Base-by-base conservation (phyloP, 1,284 basidiomycete species). In the Heliocybe sulcata region DNA sequence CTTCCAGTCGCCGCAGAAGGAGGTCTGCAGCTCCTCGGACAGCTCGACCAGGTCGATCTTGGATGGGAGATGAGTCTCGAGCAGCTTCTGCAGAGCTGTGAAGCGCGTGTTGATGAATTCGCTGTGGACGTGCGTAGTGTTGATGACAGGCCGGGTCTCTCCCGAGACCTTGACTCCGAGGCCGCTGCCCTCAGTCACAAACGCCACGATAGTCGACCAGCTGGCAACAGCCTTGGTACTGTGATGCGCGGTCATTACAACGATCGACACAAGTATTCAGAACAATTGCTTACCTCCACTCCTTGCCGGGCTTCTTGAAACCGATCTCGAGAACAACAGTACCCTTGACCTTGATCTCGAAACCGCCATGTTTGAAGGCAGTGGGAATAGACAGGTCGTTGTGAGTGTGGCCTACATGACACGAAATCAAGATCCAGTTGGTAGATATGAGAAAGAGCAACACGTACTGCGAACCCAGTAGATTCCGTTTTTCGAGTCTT, bases 1-100 rank as follows among this genome's bases (percentile, higher is more conserved):
- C 26, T 64, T 57, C 67, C 67, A 71, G 9, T 57, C 56, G 52
- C 66, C 67, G 53, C 67, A 64, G 58, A 71, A 65, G 38, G 56
- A 58, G n/a, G 31, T 3, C 45, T 59, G 58, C 53, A 70, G 60
- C 57, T 68, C 63, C 11, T 53, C 45, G 20, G 66, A 52, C 35
- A 67, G 58, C 35, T 47, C 59, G 8, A 55, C 54, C 27, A 68
- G 58, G 55, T 65, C 61, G 52, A 68, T 57, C 27, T 58, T 54
- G 20, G 52, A 27, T 2, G 65, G 61, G 53, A 69, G 60, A 29
- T 63, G 55, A 23, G 54, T 50, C 50, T 57, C 47, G 48, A 68
- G 62, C 31, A 61, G 58, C n/a, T 54, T 54, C 33, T 59, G 45
- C 6, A 29, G 27, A 26, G 47, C 27, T 49, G 47, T 26, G 22